Base-by-base conservation (phyloP, 208 protist genomes). In the Leishmania aethiopica region DNA sequence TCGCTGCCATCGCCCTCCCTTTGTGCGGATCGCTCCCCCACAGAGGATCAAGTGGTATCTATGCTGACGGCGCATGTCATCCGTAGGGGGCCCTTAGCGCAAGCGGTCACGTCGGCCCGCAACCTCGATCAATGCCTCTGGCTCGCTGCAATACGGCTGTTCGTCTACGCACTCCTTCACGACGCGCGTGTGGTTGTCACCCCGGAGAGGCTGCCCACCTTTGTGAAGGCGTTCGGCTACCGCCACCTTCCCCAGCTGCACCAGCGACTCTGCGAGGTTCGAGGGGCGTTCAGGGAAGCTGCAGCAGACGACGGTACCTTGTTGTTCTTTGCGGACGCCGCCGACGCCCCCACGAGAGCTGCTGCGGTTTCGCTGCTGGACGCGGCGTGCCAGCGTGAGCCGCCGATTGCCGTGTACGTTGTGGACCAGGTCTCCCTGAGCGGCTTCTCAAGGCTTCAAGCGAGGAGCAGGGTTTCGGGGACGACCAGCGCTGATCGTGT, bases 191-290 rank as follows among this genome's bases (percentile, higher is more conserved):
- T 90, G 0, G 82, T 96, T 40, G 15, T 93, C 37, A 93, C 92
- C 3, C 88, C 92, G 22, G 91, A 93, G 78, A 80, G 86, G 67
- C 82, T 82, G 35, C 92, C 92, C 7, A 69, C 80, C 6, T 75
- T 91, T 5, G 79, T 94, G 28, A 88, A 89, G 72, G 55, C 59
- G 2, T 92, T 92, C 73, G 88, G 89, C n/a, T 81, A 82, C 28
- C 85, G 77, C 7, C 78, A 89, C 47, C 53, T 83, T 15, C 28
- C 51, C 1, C 71, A 69, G 53, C 73, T 91, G 42, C 75, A 82
- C 25, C 51, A 45, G 0, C 32, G 53, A 22, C 64, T 86, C 28
- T 86, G 82, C 64, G 53, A 67, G 11, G 35, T 79, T 35, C 60
- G 64, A 49, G 55, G 22, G 10, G 42, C 32, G 35, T 28, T 53